Base-by-base conservation (phyloP, 352 stramenopile genomes). In the Phytophthora nicotianae region DNA sequence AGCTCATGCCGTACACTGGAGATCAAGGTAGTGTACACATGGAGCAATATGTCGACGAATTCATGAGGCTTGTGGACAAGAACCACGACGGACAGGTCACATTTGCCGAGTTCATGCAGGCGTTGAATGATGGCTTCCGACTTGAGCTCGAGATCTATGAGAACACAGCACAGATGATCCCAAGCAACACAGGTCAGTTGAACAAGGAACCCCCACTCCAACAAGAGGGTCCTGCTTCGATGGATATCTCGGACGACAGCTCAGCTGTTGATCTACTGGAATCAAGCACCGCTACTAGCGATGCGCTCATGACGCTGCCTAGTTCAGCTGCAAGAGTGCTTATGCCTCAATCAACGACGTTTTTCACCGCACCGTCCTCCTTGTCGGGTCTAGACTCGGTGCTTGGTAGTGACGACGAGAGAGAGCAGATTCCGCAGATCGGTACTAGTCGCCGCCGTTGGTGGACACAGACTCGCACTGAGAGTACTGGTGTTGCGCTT, bases 31-130 rank as follows among this genome's bases (percentile, higher is more conserved):
- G 76, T 21, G 69, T 78, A 8, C 69, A 71, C 33, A 80, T 93
- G 58, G 79, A 91, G 21, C 67, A 90, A 38, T 93, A 93, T 21
- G 80, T 93, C 13, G 80, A 81, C 5, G 80, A 91, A 41, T 93
- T 93, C 48, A 90, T 93, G 80, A 29, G 58, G 5, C 58, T 90
- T 5, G 84, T 91, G 38, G 84, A 93, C 61, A 78, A 77, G 41
- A 78, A 93, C 45, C 51, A 79, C 8, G 77, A 88, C 56, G 84
- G 80, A 26, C 77, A 83, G 52, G 71, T 93, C 21, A 84, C 82
- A 27, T 90, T 90, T 38, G 48, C 60, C 0, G 85, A 93, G 60
- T 91, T 93, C 59, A 91, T 91, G 82, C 63, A 90, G 48, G 84
- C 82, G 0, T 50, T 93, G 4, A 81, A 93, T 60, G 70, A 88